Evolutionary conservation across 805 yeast species (phyloP).

Genomic region (Clavispora phyllophila): DNA sequence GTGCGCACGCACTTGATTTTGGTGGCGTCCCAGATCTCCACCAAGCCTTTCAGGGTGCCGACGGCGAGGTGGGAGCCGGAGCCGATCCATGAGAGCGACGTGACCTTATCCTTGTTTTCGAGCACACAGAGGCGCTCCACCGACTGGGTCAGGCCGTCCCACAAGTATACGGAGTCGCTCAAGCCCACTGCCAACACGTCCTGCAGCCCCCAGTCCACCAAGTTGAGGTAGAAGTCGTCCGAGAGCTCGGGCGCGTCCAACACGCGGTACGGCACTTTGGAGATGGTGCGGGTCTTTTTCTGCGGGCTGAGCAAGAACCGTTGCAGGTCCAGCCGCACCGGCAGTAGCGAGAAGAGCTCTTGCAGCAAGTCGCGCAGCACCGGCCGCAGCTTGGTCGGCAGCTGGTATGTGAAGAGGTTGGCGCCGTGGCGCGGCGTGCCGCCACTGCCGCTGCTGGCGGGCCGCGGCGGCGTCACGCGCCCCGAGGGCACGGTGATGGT

Average conservation of each 20-base stretch:
- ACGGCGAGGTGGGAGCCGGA: conserved; percentile 92
- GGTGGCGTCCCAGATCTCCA: conserved; percentile 92
- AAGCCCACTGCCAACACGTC: conserved; percentile 88
- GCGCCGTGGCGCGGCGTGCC: conserved; percentile 43
- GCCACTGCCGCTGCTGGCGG: conserved; percentile 10
- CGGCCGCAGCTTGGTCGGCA: conserved; percentile 62
- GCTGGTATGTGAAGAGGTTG: conserved; percentile 69
- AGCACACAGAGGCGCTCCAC: conserved; percentile 79
- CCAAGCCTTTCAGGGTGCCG: conserved; percentile 81
- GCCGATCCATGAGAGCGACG: conserved; percentile 90
- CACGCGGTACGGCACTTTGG: conserved; percentile 87
- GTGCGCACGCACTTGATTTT: conserved; percentile 78
- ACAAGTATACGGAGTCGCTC: conserved; percentile 80
- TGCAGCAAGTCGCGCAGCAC: conserved; percentile 60
- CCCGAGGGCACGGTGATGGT: conserved; percentile 3
- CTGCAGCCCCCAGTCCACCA: conserved; percentile 93
- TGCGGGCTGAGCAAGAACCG: conserved; percentile 74
- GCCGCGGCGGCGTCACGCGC: conserved; percentile 22
- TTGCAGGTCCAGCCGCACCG: conserved; percentile 87
- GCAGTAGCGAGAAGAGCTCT: conserved; percentile 75
- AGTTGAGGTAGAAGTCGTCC: conserved; percentile 87
- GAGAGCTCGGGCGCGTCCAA: conserved; percentile 93
- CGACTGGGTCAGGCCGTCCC: conserved; percentile 83
- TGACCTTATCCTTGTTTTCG: conserved; percentile 61
- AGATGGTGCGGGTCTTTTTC: conserved; percentile 68